phyloP scores from a whole-genome alignment of 768 basidiomycete genomes.

The Mrakia frigida region DNA sequence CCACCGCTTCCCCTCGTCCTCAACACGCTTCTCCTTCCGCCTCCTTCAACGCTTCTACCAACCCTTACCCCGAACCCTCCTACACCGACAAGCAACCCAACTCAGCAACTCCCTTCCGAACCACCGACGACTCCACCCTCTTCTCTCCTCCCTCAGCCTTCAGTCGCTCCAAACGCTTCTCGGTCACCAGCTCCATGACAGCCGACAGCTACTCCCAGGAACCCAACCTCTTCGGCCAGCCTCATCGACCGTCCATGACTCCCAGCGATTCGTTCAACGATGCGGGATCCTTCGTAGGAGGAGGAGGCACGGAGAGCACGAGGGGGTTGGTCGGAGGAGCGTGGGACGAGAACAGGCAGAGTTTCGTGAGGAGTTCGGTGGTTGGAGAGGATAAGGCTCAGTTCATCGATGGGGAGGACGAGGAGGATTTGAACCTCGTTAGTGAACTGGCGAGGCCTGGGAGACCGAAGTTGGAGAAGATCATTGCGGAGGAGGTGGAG shows the following conservation, averaged over 20 bases:
- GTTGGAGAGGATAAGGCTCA: constrained; percentile 40
- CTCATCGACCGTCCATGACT: neutral
- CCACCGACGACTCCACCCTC: neutral
- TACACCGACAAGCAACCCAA: neutral
- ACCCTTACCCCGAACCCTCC: neutral
- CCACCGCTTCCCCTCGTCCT: neutral
- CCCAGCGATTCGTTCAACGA: constrained; percentile 7
- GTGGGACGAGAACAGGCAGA: constrained; percentile 30
- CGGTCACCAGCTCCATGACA: constrained; percentile 15
- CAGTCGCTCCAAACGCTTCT: neutral
- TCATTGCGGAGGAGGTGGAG: constrained; percentile 63
- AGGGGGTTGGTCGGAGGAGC: constrained; percentile 29
- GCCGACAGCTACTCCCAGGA: constrained; percentile 1
- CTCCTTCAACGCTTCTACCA: neutral
- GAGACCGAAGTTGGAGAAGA: constrained; percentile 59
- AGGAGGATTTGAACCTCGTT: constrained; percentile 56
- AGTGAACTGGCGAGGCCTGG: constrained; percentile 63
- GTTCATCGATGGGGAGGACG: constrained; percentile 57
- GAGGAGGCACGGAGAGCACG: constrained; percentile 17
- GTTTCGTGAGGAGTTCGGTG: constrained; percentile 25
- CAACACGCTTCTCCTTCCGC: neutral
- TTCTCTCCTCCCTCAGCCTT: constrained; percentile 1
- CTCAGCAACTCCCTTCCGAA: neutral
- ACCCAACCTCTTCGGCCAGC: neutral
- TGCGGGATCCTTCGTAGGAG: neutral